Evolutionary conservation across 2,329 filamentous ascomycete species (phyloP), one percentile per base, ranked within the genome.

Genomic region (Metarhizium sp.): DNA sequence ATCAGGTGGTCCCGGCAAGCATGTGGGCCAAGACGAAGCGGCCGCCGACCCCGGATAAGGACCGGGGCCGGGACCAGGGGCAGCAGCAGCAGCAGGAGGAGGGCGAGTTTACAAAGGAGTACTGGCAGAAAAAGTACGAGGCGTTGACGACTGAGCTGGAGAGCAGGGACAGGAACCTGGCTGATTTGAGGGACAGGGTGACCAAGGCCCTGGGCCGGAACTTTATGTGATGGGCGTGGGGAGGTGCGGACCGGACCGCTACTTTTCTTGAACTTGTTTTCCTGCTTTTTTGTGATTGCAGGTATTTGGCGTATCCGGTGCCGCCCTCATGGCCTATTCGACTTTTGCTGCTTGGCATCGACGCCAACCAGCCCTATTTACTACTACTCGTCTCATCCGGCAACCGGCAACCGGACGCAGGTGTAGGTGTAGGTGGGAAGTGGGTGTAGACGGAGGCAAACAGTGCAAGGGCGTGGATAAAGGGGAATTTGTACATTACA

Each of bases 121-220:
- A 73, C 51, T 81, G 80, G 80, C 75, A 79, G 64, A 67, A 67
- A 50, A 79, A 74, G 58, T 84, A 84, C 60, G 71, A 71, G 47
- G 77, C 82, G 54, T 72, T 88, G 60, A 77, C 86, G 63, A 78
- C 78, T 46, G 76, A 78, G 58, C 76, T 88, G 62, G 77, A 76
- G 64, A 78, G 80, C 57, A 77, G 78, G 57, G 82, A 86, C 61
- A 76, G 77, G 61, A 75, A 78, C 61, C 67, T 80, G 53, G 63
- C 66, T 53, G 68, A 71, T 45, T 62, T 82, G 55, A 74, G 72
- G 60, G 67, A 66, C 43, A 72, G 65, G 34, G 67, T 82, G 48
- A 63, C 79, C 56, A 68, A 72, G 53, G 64, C 69, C 16, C 56
- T 75, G 51, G 64, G 59, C 53, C 51, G 59, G 25, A 54, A 59